These are phyloP conservation scores for Saccharomycopsis fodiens DNA, from an alignment of 805 yeast species.

Conservation along the genomic window DNA sequence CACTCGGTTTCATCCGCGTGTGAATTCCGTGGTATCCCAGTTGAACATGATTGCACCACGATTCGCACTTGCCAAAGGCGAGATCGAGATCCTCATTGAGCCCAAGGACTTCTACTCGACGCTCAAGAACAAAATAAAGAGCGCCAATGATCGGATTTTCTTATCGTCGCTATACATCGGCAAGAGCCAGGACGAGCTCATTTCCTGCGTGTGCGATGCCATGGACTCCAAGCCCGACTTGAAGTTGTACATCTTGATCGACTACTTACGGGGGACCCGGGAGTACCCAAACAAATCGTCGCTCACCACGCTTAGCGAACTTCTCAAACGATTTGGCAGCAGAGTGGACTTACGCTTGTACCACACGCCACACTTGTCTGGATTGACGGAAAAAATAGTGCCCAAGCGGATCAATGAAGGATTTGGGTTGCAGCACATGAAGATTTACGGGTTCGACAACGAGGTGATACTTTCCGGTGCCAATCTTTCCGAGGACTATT, in stretches of 20 bases:
- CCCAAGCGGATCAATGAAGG: conserved; percentile 90
- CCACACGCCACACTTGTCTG: conserved; percentile 80
- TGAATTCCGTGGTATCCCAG: conserved; percentile 39
- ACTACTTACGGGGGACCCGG: conserved; percentile 87
- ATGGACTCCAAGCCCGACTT: conserved; percentile 51
- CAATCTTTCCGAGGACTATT: conserved; percentile 83
- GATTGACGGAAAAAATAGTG: conserved; percentile 52
- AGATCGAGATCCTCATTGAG: conserved; percentile 51
- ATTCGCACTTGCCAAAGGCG: conserved; percentile 47
- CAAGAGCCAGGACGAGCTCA: conserved; percentile 67
- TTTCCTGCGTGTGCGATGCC: conserved; percentile 55
- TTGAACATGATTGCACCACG: conserved; percentile 61
- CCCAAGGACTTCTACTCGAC: conserved; percentile 70
- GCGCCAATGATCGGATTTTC: conserved; percentile 63
- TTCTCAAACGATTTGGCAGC: conserved; percentile 52
- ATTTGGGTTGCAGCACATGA: conserved; percentile 93
- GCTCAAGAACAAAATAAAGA: conserved; percentile 52
- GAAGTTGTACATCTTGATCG: conserved; percentile 67
- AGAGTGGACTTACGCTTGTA: conserved; percentile 78
- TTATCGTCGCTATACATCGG: conserved; percentile 86
- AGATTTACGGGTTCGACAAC: conserved; percentile 88
- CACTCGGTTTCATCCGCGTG: conserved; percentile 36
- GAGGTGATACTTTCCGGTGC: conserved; percentile 89
- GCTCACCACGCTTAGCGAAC: conserved; percentile 61
- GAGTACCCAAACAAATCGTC: conserved; percentile 78